These are phyloP conservation scores for Pseudevernia furfuracea DNA, from an alignment of 495 filamentous ascomycete species.

Conservation along the genomic window DNA sequence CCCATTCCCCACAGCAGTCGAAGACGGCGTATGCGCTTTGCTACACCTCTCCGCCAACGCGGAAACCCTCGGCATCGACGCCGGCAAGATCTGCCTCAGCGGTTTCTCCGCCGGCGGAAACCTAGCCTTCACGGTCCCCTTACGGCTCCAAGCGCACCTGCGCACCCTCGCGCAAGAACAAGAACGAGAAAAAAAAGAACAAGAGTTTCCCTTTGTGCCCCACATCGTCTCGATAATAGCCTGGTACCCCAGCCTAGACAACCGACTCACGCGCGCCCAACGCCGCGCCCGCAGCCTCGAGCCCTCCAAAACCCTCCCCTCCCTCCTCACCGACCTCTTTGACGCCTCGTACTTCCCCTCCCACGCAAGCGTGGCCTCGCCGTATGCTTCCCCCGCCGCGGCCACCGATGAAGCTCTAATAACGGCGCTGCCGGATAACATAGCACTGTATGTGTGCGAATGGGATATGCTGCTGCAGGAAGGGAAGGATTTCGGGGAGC, in stretches of 20 bases:
- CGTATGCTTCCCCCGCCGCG: constrained; percentile 56
- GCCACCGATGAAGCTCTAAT: constrained; percentile 47
- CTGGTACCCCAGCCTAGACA: constrained; percentile 84
- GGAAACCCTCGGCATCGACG: constrained; percentile 47
- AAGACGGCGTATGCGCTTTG: constrained; percentile 66
- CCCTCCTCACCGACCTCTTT: constrained; percentile 73
- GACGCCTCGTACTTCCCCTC: constrained; percentile 70
- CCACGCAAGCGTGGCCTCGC: constrained; percentile 42
- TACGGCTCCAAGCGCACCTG: too few species aligned
- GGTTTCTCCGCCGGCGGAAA: constrained; percentile 90
- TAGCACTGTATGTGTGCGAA: constrained; percentile 76
- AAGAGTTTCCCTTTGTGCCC: not conserved
- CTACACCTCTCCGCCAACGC: constrained; percentile 57
- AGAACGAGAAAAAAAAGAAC: too few species aligned
- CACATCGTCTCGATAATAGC: constrained; percentile 52
- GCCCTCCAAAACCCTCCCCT: constrained; percentile 65
- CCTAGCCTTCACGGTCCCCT: constrained; percentile 69
- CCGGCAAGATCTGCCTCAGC: constrained; percentile 58
- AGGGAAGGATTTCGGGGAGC: constrained; percentile 57
- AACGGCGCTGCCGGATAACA: constrained; percentile 50
- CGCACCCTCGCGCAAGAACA: too few species aligned
- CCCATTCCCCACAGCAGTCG: constrained; percentile 68
- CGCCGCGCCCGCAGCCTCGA: constrained; percentile 59
- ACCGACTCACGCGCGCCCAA: constrained; percentile 63
- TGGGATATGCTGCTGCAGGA: constrained; percentile 86